A percentile compares a stretch with the other conserved stretches of the same genome.
phyloP scores from a whole-genome alignment of 2,329 filamentous ascomycete genomes.

The Laburnicola sp. region DNA sequence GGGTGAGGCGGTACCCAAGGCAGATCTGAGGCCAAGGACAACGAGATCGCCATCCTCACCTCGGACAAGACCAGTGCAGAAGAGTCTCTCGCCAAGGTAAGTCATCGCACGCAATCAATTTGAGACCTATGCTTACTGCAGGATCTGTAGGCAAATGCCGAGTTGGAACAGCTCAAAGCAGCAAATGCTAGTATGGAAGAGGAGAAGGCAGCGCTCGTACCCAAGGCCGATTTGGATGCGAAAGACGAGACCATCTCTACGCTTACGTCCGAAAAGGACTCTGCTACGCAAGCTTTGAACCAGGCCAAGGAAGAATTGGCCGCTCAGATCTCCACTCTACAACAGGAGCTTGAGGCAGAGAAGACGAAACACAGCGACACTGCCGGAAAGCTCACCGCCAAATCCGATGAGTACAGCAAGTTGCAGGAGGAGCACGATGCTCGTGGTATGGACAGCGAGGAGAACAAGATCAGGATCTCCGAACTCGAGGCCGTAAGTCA shows the following conservation, averaged over 20 bases:
- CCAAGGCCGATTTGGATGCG: constrained; percentile 33
- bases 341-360: constrained; percentile 30
- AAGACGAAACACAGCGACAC: constrained; percentile 23
- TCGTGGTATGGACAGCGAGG: constrained; percentile 24
- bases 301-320: constrained; percentile 15
- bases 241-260: constrained; percentile 18
- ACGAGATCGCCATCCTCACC: constrained; percentile 28
- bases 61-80: constrained; percentile 24
- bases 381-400: constrained; percentile 20
- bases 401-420: constrained; percentile 25
- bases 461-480: constrained; percentile 28
- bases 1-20: too few species aligned
- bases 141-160: constrained; percentile 14
- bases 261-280: constrained; percentile 11
- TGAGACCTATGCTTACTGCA: background rate
- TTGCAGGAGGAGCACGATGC: constrained; percentile 24
- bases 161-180: constrained; percentile 26
- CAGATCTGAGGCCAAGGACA: too few species aligned
- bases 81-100: constrained; percentile 20
- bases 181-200: constrained; percentile 17
- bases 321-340: constrained; percentile 15
- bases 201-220: constrained; percentile 16
- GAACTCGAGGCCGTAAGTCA: constrained; percentile 29
- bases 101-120: background rate
- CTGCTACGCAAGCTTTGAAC: constrained; percentile 12